Conservation (phyloP, 352 stramenopile genomes). For the Blastocystis sp. region DNA sequence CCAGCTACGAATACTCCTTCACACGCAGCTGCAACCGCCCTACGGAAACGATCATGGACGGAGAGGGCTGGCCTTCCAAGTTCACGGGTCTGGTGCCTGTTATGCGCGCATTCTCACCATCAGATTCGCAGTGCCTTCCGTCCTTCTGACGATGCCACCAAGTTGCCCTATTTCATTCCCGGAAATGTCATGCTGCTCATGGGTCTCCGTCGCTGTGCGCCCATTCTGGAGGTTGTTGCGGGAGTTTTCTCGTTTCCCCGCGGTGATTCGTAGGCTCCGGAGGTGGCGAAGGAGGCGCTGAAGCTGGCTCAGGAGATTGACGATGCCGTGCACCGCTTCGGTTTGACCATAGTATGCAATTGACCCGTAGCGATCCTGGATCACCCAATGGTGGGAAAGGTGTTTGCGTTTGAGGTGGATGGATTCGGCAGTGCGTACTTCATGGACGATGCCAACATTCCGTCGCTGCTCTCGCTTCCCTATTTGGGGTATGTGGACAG, state of each 20-base stretch:
- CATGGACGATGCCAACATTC: constrained; percentile 79
- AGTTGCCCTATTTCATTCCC: constrained; percentile 73
- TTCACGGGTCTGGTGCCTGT: constrained; percentile 68
- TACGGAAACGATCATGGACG: constrained; percentile 72
- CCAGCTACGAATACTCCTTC: constrained; percentile 71
- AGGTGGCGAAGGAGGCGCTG: constrained; percentile 46
- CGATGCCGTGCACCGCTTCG: constrained; percentile 67
- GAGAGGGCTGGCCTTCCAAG: constrained; percentile 70
- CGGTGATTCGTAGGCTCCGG: constrained; percentile 1
- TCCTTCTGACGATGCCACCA: constrained; percentile 73
- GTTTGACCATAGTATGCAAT: neutral
- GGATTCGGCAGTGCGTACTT: constrained; percentile 75
- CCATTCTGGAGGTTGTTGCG: constrained; percentile 36
- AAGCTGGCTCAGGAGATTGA: constrained; percentile 71
- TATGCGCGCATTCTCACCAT: neutral
- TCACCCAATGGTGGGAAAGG: constrained; percentile 64
- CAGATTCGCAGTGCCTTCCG: constrained; percentile 72
- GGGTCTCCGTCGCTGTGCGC: constrained; percentile 57
- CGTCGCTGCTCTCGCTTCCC: constrained; percentile 74
- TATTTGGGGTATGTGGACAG: constrained; percentile 73
- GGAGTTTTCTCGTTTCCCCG: neutral
- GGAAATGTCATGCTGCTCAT: constrained; percentile 72
- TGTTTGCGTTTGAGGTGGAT: constrained; percentile 77
- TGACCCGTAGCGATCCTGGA: constrained; percentile 63
- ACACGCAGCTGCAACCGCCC: constrained; percentile 70